Percentiles rank a stretch among this genome's conserved stretches.
These are phyloP conservation scores for Colletotrichum sp. DNA, from an alignment of 2,329 filamentous ascomycete genomes.

Conservation along the genomic window DNA sequence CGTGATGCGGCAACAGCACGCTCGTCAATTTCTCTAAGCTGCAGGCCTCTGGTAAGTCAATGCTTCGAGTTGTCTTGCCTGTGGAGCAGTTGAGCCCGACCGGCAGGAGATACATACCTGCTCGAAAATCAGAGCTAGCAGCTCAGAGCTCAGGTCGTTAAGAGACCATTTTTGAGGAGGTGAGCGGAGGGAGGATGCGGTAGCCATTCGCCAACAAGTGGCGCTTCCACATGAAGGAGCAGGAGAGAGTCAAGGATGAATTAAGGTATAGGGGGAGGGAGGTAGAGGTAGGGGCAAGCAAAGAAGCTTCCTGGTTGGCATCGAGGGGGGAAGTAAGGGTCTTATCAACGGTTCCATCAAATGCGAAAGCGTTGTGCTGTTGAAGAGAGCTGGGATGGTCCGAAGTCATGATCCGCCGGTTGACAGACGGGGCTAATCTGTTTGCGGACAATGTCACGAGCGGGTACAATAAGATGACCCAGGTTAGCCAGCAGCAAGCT, in stretches of 20 bases:
- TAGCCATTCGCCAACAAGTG: constrained; percentile 25
- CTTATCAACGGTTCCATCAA: constrained; percentile 22
- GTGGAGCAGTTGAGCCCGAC: background rate
- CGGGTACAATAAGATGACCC: constrained; percentile 14
- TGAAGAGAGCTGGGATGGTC: constrained; percentile 18
- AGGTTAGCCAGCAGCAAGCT: constrained; percentile 12
- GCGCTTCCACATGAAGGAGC: constrained; percentile 19
- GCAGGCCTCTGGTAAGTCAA: constrained; percentile 12
- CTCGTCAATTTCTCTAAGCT: constrained; percentile 45
- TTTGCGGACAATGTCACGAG: constrained; percentile 26
- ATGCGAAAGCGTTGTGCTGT: constrained; percentile 1
- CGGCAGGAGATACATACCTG: constrained; percentile 34
- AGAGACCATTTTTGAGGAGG: constrained; percentile 29
- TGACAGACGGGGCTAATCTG: constrained; percentile 24
- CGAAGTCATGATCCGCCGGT: constrained; percentile 22
- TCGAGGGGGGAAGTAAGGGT: constrained; percentile 4
- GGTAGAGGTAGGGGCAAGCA: background rate
- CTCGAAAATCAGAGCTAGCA: constrained; percentile 45
- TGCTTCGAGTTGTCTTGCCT: background rate
- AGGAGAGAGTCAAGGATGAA: constrained; percentile 9
- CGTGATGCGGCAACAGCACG: constrained; percentile 37
- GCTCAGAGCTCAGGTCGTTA: constrained; percentile 45
- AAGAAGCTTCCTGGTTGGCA: background rate
- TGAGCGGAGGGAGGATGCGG: constrained; percentile 21
- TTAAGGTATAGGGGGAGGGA: background rate